These are phyloP conservation scores for Trichocladium antarcticum DNA, from an alignment of 495 filamentous ascomycete genomes.

Conservation along the genomic window DNA sequence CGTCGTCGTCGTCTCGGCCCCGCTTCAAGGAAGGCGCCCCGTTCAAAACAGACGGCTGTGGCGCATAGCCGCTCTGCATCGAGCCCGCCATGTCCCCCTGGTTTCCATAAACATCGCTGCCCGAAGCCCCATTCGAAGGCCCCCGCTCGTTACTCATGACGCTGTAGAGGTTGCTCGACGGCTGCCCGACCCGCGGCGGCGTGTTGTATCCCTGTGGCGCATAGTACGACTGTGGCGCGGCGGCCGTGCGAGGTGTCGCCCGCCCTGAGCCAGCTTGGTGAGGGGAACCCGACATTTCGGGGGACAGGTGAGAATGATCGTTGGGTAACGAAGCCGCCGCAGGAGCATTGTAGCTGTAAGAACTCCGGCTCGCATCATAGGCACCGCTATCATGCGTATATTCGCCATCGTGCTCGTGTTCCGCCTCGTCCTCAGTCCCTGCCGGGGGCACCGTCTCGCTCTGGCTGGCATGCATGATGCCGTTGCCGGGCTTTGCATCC, in stretches of 20 bases:
- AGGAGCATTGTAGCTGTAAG: constrained; percentile 64
- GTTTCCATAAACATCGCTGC: constrained; percentile 56
- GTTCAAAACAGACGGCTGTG: constrained; percentile 52
- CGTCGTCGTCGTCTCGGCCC: constrained; percentile 66
- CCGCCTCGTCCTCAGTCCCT: constrained; percentile 61
- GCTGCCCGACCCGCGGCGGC: constrained; percentile 58
- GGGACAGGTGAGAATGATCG: constrained; percentile 71
- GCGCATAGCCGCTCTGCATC: constrained; percentile 47
- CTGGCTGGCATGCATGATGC: constrained; percentile 44
- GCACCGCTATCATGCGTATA: constrained; percentile 65
- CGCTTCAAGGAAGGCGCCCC: constrained; percentile 42
- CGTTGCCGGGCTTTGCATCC: constrained; percentile 60
- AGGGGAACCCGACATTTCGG: constrained; percentile 82
- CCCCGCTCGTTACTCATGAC: constrained; percentile 77
- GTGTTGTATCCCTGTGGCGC: constrained; percentile 59
- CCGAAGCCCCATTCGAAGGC: constrained; percentile 51
- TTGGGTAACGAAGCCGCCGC: constrained; percentile 53
- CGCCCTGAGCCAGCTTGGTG: constrained; percentile 77
- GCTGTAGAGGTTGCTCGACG: constrained; percentile 78
- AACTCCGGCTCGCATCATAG: constrained; percentile 56
- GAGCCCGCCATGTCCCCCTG: constrained; percentile 48
- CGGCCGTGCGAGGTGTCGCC: constrained; percentile 70
- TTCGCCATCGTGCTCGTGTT: constrained; percentile 64
- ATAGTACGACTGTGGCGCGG: constrained; percentile 63
- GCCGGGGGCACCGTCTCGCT: constrained; percentile 46